Percentiles rank a stretch among this genome's conserved stretches.
Evolutionary conservation across 768 basidiomycete genomes (phyloP).

Genomic region (Phlebiopsis flavidoalba): DNA sequence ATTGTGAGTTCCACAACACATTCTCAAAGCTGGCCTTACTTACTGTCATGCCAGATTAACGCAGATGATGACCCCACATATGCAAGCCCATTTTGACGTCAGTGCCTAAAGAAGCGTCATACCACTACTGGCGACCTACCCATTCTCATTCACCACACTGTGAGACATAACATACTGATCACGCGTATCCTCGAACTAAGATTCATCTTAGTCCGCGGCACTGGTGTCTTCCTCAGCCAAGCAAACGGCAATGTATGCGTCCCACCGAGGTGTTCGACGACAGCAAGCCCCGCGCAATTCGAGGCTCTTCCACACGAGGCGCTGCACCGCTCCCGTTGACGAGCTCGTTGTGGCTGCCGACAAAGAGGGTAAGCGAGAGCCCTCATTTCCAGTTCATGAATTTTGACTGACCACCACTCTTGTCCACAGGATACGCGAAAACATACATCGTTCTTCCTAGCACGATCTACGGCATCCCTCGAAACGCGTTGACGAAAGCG

Average conservation of each 20-base stretch:
- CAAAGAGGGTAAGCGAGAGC: slow-evolving; percentile 32
- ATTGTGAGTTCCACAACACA: slow-evolving; percentile 3
- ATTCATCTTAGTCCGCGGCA: neutral
- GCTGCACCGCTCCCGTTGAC: slow-evolving; percentile 46
- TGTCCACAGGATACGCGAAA: slow-evolving; percentile 42
- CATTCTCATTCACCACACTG: slow-evolving; percentile 55
- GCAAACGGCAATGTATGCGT: slow-evolving; percentile 29
- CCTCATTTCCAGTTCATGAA: slow-evolving; percentile 6
- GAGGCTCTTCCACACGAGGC: slow-evolving; percentile 39
- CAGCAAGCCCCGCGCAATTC: slow-evolving; percentile 36
- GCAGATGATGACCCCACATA: slow-evolving; percentile 40
- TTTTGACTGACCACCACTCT: slow-evolving; percentile 36
- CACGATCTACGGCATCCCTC: slow-evolving; percentile 54
- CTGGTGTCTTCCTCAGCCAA: slow-evolving; percentile 34
- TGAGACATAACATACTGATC: neutral
- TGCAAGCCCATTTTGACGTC: slow-evolving; percentile 43
- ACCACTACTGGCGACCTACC: slow-evolving; percentile 38
- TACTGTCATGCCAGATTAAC: slow-evolving; percentile 32
- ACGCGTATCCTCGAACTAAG: neutral
- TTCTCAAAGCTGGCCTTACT: neutral
- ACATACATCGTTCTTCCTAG: slow-evolving; percentile 48
- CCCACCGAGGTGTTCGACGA: slow-evolving; percentile 43
- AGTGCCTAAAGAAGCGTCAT: slow-evolving; percentile 44
- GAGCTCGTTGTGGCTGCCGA: slow-evolving; percentile 40
- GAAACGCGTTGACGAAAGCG: slow-evolving; percentile 41